Conservation (phyloP, 164 flowering plant species). For the Sextonia rubra region DNA sequence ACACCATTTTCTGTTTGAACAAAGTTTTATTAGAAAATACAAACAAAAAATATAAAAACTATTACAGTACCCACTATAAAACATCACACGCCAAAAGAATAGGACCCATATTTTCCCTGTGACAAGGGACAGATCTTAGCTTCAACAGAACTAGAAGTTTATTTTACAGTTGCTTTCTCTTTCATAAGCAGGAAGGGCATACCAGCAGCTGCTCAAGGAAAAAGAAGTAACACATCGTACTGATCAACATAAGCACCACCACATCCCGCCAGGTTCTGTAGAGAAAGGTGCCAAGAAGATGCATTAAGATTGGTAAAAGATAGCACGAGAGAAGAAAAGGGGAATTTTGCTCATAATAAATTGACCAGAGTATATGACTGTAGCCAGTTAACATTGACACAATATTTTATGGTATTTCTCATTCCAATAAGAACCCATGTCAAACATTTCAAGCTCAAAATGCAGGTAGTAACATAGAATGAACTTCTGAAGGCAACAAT, state of each 20-base stretch:
- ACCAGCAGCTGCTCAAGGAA: conserved; percentile 97
- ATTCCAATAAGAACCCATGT: background rate
- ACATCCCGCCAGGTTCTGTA: conserved; percentile 89
- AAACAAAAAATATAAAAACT: too few species aligned
- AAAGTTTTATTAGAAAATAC: too few species aligned
- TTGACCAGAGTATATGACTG: background rate
- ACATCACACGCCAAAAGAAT: too few species aligned
- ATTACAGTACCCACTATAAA: too few species aligned
- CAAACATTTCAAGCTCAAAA: background rate
- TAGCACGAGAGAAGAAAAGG: background rate
- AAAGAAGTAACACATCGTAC: conserved; percentile 92
- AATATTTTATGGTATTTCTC: background rate
- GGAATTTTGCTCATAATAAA: background rate
- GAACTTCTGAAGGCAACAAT: background rate
- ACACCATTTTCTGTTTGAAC: too few species aligned
- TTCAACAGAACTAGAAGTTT: background rate
- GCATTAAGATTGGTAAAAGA: background rate
- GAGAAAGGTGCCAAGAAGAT: conserved; percentile 8
- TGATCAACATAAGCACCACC: conserved; percentile 74
- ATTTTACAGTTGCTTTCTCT: background rate
- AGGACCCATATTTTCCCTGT: too few species aligned
- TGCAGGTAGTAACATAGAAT: background rate
- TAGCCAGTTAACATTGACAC: background rate
- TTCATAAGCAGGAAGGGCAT: conserved; percentile 18
- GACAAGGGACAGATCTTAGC: background rate